A percentile compares a stretch with the other conserved stretches of the same genome.
phyloP scores from a whole-genome alignment of 1,284 basidiomycete genomes.

The Sanghuangporus weigelae region DNA sequence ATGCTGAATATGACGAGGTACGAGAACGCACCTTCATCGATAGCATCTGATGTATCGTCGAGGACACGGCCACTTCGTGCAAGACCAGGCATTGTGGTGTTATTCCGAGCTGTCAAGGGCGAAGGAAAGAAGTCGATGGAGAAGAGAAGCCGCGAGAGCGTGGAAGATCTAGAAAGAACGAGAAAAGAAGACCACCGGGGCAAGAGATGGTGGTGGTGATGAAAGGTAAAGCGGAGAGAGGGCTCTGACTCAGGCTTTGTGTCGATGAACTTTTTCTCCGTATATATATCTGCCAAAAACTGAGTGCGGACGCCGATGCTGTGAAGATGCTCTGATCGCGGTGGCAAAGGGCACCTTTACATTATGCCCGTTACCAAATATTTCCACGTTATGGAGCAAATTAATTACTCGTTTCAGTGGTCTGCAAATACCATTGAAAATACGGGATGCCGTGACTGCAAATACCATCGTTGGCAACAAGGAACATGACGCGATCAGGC shows the following conservation, averaged over 20 bases:
- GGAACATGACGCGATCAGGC: background rate
- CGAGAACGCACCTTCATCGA: constrained; percentile 58
- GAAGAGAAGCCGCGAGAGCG: background rate
- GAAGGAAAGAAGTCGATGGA: background rate
- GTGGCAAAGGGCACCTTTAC: background rate
- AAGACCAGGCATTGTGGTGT: constrained; percentile 14
- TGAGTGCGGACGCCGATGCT: background rate
- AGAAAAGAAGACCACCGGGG: background rate
- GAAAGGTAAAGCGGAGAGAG: background rate
- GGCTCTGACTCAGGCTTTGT: background rate
- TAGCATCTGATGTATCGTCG: constrained; percentile 66
- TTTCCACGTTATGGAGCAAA: background rate
- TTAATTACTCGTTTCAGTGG: background rate
- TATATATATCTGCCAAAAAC: background rate
- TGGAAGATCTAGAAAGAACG: background rate
- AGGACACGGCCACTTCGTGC: constrained; percentile 35
- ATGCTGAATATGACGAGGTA: background rate
- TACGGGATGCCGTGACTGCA: background rate
- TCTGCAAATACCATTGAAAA: background rate
- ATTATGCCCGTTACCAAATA: background rate
- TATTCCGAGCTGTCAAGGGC: background rate
- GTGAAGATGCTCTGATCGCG: background rate
- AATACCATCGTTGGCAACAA: background rate
- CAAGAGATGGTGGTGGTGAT: background rate
- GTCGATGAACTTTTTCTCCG: background rate